Evolutionary conservation across 129 eudicot genomes (phyloP).

Genomic region (Lactuca saligna): DNA sequence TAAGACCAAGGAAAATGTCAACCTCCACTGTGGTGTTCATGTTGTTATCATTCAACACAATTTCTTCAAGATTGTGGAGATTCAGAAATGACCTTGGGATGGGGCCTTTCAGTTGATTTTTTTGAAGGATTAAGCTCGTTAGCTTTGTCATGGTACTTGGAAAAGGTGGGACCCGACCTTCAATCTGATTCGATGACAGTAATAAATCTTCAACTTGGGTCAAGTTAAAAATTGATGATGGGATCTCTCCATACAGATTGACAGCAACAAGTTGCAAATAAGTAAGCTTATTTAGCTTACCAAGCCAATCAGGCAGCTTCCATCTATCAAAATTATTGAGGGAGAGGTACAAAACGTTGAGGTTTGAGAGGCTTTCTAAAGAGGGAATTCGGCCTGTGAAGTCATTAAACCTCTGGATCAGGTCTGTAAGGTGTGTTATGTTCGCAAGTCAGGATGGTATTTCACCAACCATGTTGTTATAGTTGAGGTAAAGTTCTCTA

Average conservation of each 20-base stretch:
- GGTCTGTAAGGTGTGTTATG: slow-evolving; percentile 17
- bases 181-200: neutral
- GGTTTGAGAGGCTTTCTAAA: slow-evolving; percentile 20
- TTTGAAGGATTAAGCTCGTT: neutral
- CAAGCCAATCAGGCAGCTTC: slow-evolving; percentile 26
- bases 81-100: slow-evolving; percentile 28
- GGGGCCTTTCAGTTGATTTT: slow-evolving; percentile 17
- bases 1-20: slow-evolving; percentile 8
- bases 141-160: slow-evolving; percentile 11
- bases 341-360: neutral
- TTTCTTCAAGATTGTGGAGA: slow-evolving; percentile 12
- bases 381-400: slow-evolving; percentile 17
- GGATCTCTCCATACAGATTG: slow-evolving; percentile 25
- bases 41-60: neutral
- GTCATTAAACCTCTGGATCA: neutral
- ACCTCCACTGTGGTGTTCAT: slow-evolving; percentile 26
- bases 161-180: slow-evolving; percentile 9
- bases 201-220: neutral
- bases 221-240: slow-evolving; percentile 25
- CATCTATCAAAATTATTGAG: neutral
- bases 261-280: neutral
- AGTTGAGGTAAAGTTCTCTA: neutral
- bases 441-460: slow-evolving; percentile 20
- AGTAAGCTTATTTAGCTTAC: slow-evolving; percentile 19
- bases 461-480: slow-evolving; percentile 16